Base-by-base conservation (phyloP, 2,329 filamentous ascomycete species). In the Cytospora chrysosperma region DNA sequence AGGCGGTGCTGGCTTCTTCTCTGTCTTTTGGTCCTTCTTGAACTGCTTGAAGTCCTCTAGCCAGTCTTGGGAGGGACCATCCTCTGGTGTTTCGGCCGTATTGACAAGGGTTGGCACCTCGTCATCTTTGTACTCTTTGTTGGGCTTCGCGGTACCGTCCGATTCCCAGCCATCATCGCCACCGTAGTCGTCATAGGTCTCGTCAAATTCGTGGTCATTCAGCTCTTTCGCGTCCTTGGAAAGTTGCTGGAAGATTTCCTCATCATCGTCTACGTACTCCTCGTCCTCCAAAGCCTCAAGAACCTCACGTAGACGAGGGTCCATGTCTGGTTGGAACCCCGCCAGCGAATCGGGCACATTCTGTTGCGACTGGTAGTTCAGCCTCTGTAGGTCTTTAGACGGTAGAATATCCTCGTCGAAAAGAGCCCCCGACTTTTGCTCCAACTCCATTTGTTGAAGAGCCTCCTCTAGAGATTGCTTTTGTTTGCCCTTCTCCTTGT, bases 251-350 rank as follows among this genome's bases (percentile, higher is more conserved):
- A 99, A 98, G 58, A 98, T 78, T 61, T 95, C 91, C n/a, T 95
- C 91, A 40, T 94, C 86, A 8, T 91, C 84, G 56, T 91, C 94
- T 2, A 99, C 93, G 72, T 92, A 99, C 2, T 90, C 94, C 27
- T 99, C 95, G 72, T 99, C 95, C 56, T 99, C 95, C 32, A 99
- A 79, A 13, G 95, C 95, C 76, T 97, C 93, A 27, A 99, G 78
- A 6, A 93, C 93, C 75, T 99, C 95, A 53, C 95, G 85, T 69
- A 99, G 75, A 47, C 94, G 84, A 2, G 93, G 93, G 72, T 99
- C 96, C 95, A 99, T 98, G 73, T 98, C 93, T 8, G 96, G 95
- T 76, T 99, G 90, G 75, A 99, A 97, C 0, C 95, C 95, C 3
- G 91, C 89, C 71, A 99, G 91, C 9, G 87, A 88, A 77, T 99